phyloP scores from a whole-genome alignment of 1,139 yeast species.

The Diutina pseudorugosa region DNA sequence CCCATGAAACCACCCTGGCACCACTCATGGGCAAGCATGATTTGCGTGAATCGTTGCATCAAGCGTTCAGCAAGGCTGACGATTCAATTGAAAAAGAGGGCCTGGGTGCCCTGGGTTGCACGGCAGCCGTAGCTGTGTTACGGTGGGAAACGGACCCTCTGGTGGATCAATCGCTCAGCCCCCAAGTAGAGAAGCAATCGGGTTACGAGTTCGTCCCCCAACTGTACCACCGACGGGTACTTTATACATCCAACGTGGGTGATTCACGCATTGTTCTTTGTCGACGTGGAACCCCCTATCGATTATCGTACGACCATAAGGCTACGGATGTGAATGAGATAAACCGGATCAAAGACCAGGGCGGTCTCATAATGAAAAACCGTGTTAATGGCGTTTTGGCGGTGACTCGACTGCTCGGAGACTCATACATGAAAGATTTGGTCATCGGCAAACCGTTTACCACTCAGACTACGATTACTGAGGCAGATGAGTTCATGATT shows the following conservation, averaged over 20 bases:
- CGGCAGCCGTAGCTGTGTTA: conserved; percentile 89
- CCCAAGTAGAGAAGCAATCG: not conserved
- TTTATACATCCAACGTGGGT: conserved; percentile 93
- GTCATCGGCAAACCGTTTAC: conserved; percentile 91
- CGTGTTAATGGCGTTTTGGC: conserved; percentile 95
- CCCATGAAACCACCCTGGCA: conserved; percentile 8
- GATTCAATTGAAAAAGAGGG: conserved; percentile 46
- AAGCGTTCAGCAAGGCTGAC: conserved; percentile 66
- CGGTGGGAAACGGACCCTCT: conserved; percentile 52
- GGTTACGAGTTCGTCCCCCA: conserved; percentile 35
- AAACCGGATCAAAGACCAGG: conserved; percentile 60
- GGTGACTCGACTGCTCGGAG: conserved; percentile 92
- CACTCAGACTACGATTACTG: conserved; percentile 64
- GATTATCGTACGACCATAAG: conserved; percentile 89
- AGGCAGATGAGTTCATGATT: conserved; percentile 62
- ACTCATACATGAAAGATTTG: conserved; percentile 77
- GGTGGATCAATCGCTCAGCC: not conserved
- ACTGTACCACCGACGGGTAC: conserved; percentile 46
- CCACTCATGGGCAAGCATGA: conserved; percentile 11
- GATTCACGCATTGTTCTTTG: conserved; percentile 78
- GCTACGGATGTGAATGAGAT: conserved; percentile 76
- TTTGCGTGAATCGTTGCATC: conserved; percentile 44
- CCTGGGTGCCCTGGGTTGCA: conserved; percentile 71
- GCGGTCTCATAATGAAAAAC: conserved; percentile 82
- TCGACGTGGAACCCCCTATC: conserved; percentile 58